A percentile compares a stretch with the other conserved stretches of the same genome.
Conservation (phyloP, 495 filamentous ascomycete genomes). For the Entonaema liquescens region DNA sequence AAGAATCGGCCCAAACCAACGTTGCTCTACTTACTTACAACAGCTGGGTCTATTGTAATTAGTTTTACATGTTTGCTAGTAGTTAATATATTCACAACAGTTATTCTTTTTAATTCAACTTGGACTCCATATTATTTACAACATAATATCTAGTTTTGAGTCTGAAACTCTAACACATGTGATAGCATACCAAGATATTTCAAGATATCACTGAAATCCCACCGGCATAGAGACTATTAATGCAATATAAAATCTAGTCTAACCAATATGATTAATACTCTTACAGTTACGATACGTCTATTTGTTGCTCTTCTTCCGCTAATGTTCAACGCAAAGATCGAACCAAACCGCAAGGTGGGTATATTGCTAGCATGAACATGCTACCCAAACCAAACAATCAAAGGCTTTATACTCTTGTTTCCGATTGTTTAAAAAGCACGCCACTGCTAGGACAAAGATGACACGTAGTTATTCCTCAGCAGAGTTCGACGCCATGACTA, state of each 20-base stretch:
- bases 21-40: background rate
- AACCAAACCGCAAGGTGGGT: background rate
- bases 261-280: background rate
- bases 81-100: no score
- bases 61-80: constrained; percentile 3
- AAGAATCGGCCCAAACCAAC: background rate
- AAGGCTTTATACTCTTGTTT: background rate
- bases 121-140: background rate
- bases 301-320: background rate
- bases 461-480: no score
- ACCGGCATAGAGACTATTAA: background rate
- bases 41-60: background rate
- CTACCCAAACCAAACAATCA: background rate
- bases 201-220: background rate
- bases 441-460: no score
- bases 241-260: background rate
- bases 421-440: background rate
- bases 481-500: no score
- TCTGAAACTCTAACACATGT: background rate
- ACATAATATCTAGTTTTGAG: background rate
- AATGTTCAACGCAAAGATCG: background rate
- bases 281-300: background rate
- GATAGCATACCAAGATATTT: background rate
- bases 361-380: background rate
- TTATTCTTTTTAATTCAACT: background rate